Conservation (phyloP, 2,329 filamentous ascomycete species). For the Aspergillus melleus region DNA sequence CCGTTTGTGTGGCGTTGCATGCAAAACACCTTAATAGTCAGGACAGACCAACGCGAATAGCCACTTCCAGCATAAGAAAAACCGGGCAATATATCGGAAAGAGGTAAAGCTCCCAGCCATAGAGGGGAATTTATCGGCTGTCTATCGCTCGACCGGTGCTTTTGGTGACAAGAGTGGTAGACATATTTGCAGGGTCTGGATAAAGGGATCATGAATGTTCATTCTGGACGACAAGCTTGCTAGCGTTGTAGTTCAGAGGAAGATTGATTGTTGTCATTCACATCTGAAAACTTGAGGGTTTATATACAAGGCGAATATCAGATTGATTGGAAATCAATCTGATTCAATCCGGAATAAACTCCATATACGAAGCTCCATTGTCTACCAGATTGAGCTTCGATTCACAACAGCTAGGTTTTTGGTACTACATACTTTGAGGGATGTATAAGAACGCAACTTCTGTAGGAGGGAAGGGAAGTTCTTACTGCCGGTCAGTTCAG, state of each 20-base stretch:
- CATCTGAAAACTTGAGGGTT: not conserved
- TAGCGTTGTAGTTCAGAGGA: not conserved
- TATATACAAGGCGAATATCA: not conserved
- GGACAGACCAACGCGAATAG: not conserved
- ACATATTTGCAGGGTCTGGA: not conserved
- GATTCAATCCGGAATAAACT: not conserved
- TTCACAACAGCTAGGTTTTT: not conserved
- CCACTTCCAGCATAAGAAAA: not conserved
- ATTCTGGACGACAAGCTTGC: not conserved
- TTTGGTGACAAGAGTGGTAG: not conserved
- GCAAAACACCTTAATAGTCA: not conserved
- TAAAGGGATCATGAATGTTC: not conserved
- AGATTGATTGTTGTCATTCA: not conserved
- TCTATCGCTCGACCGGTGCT: not conserved
- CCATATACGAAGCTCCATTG: not conserved
- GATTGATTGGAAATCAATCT: not conserved
- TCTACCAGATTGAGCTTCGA: not conserved
- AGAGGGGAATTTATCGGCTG: not conserved
- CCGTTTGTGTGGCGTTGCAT: not conserved
- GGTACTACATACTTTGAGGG: not conserved
- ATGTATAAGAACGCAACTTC: not conserved
- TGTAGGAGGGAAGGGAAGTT: not conserved
- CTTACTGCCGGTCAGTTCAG: not conserved
- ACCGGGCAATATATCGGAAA: not conserved
- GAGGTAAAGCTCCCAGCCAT: not conserved